Evolutionary conservation across 2,329 filamentous ascomycete species (phyloP), one percentile per base, ranked within the genome.

Genomic region (Stemphylium beticola): DNA sequence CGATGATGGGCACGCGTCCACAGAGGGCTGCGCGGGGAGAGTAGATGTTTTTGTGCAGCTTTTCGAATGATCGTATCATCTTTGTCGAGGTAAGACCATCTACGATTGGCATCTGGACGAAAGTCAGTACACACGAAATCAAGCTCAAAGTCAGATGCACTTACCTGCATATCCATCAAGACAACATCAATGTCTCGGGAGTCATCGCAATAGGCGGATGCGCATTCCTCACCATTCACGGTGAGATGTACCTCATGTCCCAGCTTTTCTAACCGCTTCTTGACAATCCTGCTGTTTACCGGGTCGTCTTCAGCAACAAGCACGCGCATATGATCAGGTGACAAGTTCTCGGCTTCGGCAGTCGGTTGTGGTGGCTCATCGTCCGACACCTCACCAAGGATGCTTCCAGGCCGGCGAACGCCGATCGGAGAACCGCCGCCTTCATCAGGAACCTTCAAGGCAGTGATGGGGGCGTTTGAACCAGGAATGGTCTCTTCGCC

Each of bases 161-260:
- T 22, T 71, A 92, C 91, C 82, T 96, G 91, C 84, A 96, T 92
- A 69, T 96, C 92, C 92, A 96, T 96, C 58, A 96, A 80, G 42
- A 96, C 81, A 4, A 92, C 87, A 71, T 96, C 91, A 67, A 90
- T 95, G 18, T 77, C 76, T 22, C 73, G 73, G 0, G 87, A 80
- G 45, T 81, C 82, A 40, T 91, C 88, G 44, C 81, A 82, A 72
- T 90, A 93, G 4, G 85, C 81, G 44, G 82, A 81, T 5, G 90
- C 88, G 67, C 92, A 96, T 67, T 96, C 91, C 68, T 95, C 89
- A 7, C 92, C 92, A 58, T 96, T 96, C 33, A 89, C 82, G 0
- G 91, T 91, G 60, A 93, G 81, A 32, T 83, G 78, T 0, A 95
- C 88, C 0, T 82, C 75, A 61, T 96, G 90, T 0, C 90, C 89